Evolutionary conservation across 306 rosid species (phyloP).

Genomic region (Malus sieversii): DNA sequence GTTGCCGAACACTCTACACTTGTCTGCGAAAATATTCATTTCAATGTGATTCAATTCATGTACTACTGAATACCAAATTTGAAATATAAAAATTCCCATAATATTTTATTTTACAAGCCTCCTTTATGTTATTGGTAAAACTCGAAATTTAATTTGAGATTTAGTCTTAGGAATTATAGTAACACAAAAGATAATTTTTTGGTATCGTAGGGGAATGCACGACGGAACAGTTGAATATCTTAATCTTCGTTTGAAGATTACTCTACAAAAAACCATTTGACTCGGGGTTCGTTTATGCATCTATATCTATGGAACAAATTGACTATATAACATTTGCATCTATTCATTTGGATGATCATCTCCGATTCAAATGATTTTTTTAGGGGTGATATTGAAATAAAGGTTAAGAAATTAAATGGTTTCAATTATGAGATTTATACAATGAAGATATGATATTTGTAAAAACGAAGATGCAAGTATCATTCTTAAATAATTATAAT

Average conservation of each 20-base stretch:
- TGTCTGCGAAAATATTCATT: background rate
- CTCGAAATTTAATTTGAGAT: background rate
- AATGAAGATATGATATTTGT: background rate
- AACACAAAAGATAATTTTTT: too few species aligned
- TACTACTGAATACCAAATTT: background rate
- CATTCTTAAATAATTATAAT: too few species aligned
- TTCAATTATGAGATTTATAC: too few species aligned
- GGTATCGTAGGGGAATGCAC: too few species aligned
- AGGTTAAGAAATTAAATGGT: too few species aligned
- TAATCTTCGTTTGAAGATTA: too few species aligned
- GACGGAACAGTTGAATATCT: background rate
- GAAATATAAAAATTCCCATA: background rate
- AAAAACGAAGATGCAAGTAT: background rate
- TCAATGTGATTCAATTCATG: background rate
- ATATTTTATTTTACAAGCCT: background rate
- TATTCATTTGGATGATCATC: background rate
- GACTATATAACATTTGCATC: background rate
- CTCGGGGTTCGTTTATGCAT: background rate
- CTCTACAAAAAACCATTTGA: background rate
- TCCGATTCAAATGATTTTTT: too few species aligned
- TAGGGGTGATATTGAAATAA: too few species aligned
- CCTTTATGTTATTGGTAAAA: background rate
- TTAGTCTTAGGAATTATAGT: too few species aligned
- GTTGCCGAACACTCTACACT: background rate
- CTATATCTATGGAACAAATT: background rate